A percentile compares a stretch with the other conserved stretches of the same genome.
Evolutionary conservation across 2,329 filamentous ascomycete genomes (phyloP).

Genomic region (Zymoseptoria ardabiliae): DNA sequence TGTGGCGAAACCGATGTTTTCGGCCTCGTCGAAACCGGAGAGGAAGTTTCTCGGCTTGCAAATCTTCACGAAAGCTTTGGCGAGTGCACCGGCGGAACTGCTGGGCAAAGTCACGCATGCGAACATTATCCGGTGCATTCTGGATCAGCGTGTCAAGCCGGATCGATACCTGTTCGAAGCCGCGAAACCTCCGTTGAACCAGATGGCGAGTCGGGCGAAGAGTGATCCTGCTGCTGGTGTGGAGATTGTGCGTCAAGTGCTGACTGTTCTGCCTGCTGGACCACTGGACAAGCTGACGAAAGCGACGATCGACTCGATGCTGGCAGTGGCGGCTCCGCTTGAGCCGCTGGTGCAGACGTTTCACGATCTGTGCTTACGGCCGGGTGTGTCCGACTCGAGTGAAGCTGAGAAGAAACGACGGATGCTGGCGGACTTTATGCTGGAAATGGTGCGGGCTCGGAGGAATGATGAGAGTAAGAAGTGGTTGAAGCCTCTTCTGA

Average conservation of each 20-base stretch:
- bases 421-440: conserved; percentile 45
- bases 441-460: conserved; percentile 40
- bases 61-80: conserved; percentile 70
- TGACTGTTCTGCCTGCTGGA: conserved; percentile 64
- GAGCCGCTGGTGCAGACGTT: conserved; percentile 47
- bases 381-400: conserved; percentile 38
- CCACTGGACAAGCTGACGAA: conserved; percentile 76
- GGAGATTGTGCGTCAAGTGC: conserved; percentile 58
- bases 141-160: conserved; percentile 72
- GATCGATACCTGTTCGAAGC: conserved; percentile 75
- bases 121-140: conserved; percentile 73
- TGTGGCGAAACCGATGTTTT: conserved; percentile 82
- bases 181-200: conserved; percentile 67
- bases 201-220: conserved; percentile 59
- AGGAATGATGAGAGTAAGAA: conserved; percentile 23
- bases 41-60: conserved; percentile 90
- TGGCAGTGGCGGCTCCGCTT: conserved; percentile 53
- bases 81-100: conserved; percentile 43
- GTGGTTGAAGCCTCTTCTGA: conserved; percentile 21
- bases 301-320: conserved; percentile 68
- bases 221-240: conserved; percentile 53
- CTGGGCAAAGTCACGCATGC: conserved; percentile 64
- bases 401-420: conserved; percentile 45
- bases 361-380: conserved; percentile 40
- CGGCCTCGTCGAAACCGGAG: conserved; percentile 71